Base-by-base conservation (phyloP, 2,329 filamentous ascomycete species). In the Penicillium sp. region DNA sequence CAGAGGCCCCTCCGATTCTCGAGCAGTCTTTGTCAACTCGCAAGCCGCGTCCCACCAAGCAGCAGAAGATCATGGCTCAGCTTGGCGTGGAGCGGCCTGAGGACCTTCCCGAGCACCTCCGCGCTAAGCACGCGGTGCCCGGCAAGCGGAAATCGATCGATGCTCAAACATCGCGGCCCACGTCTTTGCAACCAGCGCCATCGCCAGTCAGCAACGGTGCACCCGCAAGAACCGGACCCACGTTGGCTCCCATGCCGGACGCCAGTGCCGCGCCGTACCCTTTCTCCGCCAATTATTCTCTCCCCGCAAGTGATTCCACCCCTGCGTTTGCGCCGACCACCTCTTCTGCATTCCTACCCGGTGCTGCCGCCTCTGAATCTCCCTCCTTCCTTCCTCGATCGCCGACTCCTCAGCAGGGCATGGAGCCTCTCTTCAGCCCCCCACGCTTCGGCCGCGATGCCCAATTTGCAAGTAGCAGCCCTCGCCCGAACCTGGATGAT, bases 31-130 rank as follows among this genome's bases (percentile, higher is more conserved):
- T 93, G 63, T 97, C 93, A 52, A 99, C 95, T 4, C 86, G 95
- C 59, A 99, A 99, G 76, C 95, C 95, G 42, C 88, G 95, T 8
- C 95, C 95, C 8, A 99, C 95, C 0, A 99, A 99, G 78, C 86
- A 97, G 65, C 94, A 98, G 75, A 98, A 97, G 79, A 86, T 98
- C 70, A 89, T 99, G 82, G 88, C 88, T 1, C 90, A 95, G 69
- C 87, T 95, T 62, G 93, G 92, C 2, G 91, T 98, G 12, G 89
- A 93, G 3, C 92, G 96, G 66, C 91, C 92, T 0, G 94, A 98
- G 55, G 91, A 97, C 66, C 83, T 99, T 4, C 95, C 95, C 0
- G 88, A 92, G 62, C 87, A 90, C 66, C 85, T 93, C 62, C 88
- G 91, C 64, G 87, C 90, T 4, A 96, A 96, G 73, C 88, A 88